These are phyloP conservation scores for Glycine tomentella DNA, from an alignment of 306 rosid species.

Conservation along the genomic window DNA sequence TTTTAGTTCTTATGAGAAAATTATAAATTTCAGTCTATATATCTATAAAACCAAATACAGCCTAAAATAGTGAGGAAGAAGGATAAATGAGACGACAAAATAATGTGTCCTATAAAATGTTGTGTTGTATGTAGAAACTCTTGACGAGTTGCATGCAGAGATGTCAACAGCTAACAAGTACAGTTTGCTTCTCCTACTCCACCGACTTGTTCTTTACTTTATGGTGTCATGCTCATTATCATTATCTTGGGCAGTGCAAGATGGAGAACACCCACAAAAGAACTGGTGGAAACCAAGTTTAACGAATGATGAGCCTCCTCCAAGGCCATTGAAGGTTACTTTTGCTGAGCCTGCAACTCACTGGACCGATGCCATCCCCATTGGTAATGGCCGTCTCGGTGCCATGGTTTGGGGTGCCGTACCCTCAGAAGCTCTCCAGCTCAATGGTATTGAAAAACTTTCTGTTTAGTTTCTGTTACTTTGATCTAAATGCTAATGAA, in stretches of 20 bases:
- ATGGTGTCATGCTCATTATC: background rate
- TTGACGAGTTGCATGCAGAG: background rate
- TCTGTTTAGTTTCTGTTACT: background rate
- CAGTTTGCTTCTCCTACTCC: constrained; percentile 13
- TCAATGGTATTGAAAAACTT: constrained; percentile 62
- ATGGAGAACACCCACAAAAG: constrained; percentile 52
- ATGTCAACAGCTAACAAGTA: background rate
- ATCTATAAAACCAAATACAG: too few species aligned
- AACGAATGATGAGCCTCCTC: background rate
- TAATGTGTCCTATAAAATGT: background rate
- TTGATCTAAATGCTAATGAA: constrained; percentile 11
- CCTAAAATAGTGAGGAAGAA: background rate
- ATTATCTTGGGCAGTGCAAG: constrained; percentile 47
- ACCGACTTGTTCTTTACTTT: constrained; percentile 28
- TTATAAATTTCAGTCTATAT: too few species aligned
- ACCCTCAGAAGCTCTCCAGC: constrained; percentile 74
- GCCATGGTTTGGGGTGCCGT: constrained; percentile 97
- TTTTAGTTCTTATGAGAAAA: too few species aligned
- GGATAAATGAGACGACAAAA: background rate
- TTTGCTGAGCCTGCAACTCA: constrained; percentile 71
- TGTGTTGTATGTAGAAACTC: background rate
- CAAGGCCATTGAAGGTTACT: constrained; percentile 70
- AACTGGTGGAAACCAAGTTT: constrained; percentile 66
- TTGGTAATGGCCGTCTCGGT: constrained; percentile 95
- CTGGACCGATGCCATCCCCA: constrained; percentile 91